Conservation (phyloP, 2,329 filamentous ascomycete species). For the Graphilbum sp. region DNA sequence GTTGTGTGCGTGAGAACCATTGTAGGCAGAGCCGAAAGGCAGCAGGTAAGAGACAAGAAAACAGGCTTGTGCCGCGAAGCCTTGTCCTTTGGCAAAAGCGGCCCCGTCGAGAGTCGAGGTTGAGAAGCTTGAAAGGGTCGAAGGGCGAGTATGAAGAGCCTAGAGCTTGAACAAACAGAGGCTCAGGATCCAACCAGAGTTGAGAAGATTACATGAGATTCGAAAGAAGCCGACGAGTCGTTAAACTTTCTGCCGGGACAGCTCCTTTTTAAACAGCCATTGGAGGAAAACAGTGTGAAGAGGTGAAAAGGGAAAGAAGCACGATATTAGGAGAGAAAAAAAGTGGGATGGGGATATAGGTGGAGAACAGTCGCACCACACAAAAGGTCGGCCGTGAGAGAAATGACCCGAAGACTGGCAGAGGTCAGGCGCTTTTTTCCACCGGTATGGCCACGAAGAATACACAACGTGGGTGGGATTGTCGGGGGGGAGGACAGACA, state of each 20-base stretch:
- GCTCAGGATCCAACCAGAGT: constrained; percentile 6
- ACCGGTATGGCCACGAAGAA: too few species aligned
- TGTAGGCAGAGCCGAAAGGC: not conserved
- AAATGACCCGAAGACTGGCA: not conserved
- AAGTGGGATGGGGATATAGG: not conserved
- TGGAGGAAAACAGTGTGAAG: not conserved
- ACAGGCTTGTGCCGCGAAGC: too few species aligned
- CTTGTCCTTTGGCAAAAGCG: too few species aligned
- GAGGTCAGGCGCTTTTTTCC: not conserved
- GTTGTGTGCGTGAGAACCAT: constrained; percentile 51
- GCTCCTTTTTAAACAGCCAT: too few species aligned
- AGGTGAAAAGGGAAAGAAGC: not conserved
- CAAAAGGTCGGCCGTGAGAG: constrained; percentile 3
- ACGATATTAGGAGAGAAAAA: not conserved
- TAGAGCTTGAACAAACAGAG: constrained; percentile 8
- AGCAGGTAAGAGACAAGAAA: not conserved
- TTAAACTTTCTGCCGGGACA: not conserved
- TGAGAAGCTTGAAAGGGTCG: not conserved
- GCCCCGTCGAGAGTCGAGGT: not conserved
- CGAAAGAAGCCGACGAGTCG: not conserved
- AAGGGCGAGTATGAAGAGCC: not conserved
- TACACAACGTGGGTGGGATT: too few species aligned
- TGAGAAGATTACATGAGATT: not conserved
- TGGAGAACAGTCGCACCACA: not conserved
- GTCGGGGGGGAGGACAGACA: too few species aligned